Conservation (phyloP, 805 yeast species). For the Nakazawaea molendinolei region DNA sequence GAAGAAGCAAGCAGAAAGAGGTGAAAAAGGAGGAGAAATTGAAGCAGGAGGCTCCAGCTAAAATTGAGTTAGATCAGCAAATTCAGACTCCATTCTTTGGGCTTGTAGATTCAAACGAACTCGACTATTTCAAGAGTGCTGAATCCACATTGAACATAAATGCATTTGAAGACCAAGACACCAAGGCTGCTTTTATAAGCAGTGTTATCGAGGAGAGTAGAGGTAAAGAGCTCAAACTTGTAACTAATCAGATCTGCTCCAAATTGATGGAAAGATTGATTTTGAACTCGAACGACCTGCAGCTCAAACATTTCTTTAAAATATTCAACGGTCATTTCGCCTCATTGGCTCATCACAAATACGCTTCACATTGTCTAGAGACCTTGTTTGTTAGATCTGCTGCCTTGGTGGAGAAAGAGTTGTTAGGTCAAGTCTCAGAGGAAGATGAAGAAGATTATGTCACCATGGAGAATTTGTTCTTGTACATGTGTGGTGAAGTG, state of each 20-base stretch:
- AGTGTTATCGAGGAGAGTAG: constrained; percentile 80
- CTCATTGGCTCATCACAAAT: constrained; percentile 78
- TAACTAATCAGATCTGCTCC: constrained; percentile 92
- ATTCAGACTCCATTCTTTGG: constrained; percentile 62
- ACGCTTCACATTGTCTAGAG: constrained; percentile 90
- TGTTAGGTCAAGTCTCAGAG: constrained; percentile 30
- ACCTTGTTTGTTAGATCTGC: constrained; percentile 75
- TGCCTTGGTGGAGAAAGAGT: constrained; percentile 66
- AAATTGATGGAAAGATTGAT: constrained; percentile 84
- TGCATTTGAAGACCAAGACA: constrained; percentile 71
- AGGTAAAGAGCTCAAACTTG: constrained; percentile 87
- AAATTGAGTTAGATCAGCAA: constrained; percentile 4
- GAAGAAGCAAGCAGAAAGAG: constrained; percentile 18
- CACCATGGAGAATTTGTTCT: constrained; percentile 61
- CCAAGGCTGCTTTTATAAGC: constrained; percentile 60
- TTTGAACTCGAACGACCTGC: constrained; percentile 55
- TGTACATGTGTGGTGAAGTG: constrained; percentile 60
- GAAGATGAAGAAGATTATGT: constrained; percentile 33
- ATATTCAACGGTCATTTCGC: constrained; percentile 70
- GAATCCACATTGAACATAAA: constrained; percentile 79
- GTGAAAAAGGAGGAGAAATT: constrained; percentile 15
- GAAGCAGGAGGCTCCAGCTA: constrained; percentile 3
- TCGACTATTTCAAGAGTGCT: constrained; percentile 89
- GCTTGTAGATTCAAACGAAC: constrained; percentile 72
- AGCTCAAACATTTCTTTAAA: constrained; percentile 57